phyloP scores from a whole-genome alignment of 2,329 filamentous ascomycete species.

The Stemphylium lycopersici region DNA sequence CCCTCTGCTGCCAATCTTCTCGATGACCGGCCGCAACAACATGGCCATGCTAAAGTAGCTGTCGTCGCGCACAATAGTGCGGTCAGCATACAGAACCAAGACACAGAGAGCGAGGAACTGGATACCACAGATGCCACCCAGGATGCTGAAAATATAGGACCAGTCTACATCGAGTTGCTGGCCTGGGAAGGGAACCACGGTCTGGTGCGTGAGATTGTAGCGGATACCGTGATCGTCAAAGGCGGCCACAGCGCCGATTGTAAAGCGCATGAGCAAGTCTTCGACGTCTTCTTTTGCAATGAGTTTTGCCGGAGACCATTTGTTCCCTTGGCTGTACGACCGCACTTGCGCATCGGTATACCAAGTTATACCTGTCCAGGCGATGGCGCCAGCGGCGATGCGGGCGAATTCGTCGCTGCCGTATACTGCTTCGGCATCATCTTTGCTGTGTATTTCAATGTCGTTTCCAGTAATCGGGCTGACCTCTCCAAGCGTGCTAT shows the following conservation, averaged over 20 bases:
- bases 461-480: constrained; percentile 19
- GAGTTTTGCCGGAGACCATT: constrained; percentile 32
- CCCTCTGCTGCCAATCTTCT: constrained; percentile 21
- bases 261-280: constrained; percentile 36
- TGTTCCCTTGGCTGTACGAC: constrained; percentile 29
- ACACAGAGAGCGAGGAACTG: constrained; percentile 21
- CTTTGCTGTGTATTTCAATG: constrained; percentile 19
- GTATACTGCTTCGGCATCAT: constrained; percentile 30
- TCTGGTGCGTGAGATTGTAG: constrained; percentile 22
- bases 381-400: constrained; percentile 40
- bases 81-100: constrained; percentile 29
- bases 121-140: constrained; percentile 26
- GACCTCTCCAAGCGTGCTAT: constrained; percentile 29
- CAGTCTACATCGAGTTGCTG: constrained; percentile 40
- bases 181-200: constrained; percentile 22
- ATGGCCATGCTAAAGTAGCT: constrained; percentile 42
- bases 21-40: constrained; percentile 38
- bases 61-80: constrained; percentile 40
- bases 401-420: constrained; percentile 36
- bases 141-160: constrained; percentile 25
- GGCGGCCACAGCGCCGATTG: constrained; percentile 40
- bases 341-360: constrained; percentile 19
- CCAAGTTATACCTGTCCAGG: constrained; percentile 37
- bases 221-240: constrained; percentile 43
- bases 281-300: constrained; percentile 18